phyloP scores from a whole-genome alignment of 2,329 filamentous ascomycete species.

The Xylaria sp. region DNA sequence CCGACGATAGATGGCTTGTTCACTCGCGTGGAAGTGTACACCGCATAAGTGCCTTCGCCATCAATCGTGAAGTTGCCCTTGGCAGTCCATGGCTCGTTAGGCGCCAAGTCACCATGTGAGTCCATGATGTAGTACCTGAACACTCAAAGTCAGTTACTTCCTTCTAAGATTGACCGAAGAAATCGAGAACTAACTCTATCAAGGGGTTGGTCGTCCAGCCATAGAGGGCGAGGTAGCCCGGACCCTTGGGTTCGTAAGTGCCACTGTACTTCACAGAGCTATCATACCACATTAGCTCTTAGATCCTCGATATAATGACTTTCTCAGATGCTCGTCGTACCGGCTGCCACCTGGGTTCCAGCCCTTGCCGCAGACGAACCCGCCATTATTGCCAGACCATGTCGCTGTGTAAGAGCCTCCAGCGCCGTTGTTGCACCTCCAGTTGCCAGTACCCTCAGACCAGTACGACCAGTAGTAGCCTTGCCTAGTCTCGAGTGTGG shows the following conservation, averaged over 20 bases:
- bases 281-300: conserved; percentile 15
- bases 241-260: conserved; percentile 52
- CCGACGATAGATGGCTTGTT: conserved; percentile 65
- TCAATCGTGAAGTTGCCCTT: conserved; percentile 63
- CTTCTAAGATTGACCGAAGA: background rate
- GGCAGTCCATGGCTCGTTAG: conserved; percentile 57
- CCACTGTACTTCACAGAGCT: conserved; percentile 52
- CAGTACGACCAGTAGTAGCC: conserved; percentile 46
- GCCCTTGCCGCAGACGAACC: conserved; percentile 68
- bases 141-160: background rate
- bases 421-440: conserved; percentile 55
- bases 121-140: conserved; percentile 65
- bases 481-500: conserved; percentile 40
- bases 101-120: conserved; percentile 60
- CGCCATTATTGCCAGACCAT: conserved; percentile 60
- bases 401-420: conserved; percentile 55
- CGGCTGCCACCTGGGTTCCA: conserved; percentile 64
- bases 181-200: conserved; percentile 52
- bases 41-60: conserved; percentile 61
- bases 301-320: background rate
- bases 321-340: conserved; percentile 46
- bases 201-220: conserved; percentile 56
- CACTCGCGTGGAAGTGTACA: conserved; percentile 60
- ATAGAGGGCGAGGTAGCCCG: conserved; percentile 65
- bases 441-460: conserved; percentile 53